Evolutionary conservation across 2,329 filamentous ascomycete species (phyloP), one percentile per base, ranked within the genome.

Genomic region (Macrophomina pseudophaseolina): DNA sequence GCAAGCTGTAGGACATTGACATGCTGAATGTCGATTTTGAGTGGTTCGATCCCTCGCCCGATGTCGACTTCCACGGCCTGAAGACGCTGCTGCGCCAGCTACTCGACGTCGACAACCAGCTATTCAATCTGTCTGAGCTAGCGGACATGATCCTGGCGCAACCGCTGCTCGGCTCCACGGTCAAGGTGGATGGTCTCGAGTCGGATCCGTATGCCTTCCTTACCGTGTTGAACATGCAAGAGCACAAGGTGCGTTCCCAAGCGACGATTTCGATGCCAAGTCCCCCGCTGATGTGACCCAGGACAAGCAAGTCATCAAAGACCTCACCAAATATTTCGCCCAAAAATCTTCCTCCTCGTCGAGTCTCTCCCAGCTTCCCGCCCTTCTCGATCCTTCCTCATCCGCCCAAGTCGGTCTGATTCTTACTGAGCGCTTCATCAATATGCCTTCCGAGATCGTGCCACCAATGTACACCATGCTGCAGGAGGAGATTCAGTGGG

Each of bases 21-120:
- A 91, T 94, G 78, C 88, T 99, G 71, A 90, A 98, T 76, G 93
- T 98, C 67, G 94, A 98, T 71, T 99, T 99, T 74, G 95, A 99
- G 82, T 98, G 93, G 91, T 99, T 98, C 83, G 96, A 97, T 80
- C 97, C 94, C 69, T 90, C 95, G 73, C 85, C 91, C 1, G 88
- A 91, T 7, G 86, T 97, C 73, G 95, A 99, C 80, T 98, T 98
- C 80, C 94, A 98, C 80, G 95, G 95, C 67, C 87, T 96, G 72
- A 97, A 97, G 79, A 90, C 88, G 9, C 88, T 99, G 7, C 81
- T 97, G 68, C 91, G 94, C 68, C 95, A 99, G 79, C 88, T 99
- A 49, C 90, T 99, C 78, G 95, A 98, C 78, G 88, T 91, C 64
- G 95, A 99, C 80, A 86, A 91, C 54, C 86, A 90, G 68, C 84